Conservation (phyloP, 2,329 filamentous ascomycete genomes). For the Pseudogymnoascus sp. region DNA sequence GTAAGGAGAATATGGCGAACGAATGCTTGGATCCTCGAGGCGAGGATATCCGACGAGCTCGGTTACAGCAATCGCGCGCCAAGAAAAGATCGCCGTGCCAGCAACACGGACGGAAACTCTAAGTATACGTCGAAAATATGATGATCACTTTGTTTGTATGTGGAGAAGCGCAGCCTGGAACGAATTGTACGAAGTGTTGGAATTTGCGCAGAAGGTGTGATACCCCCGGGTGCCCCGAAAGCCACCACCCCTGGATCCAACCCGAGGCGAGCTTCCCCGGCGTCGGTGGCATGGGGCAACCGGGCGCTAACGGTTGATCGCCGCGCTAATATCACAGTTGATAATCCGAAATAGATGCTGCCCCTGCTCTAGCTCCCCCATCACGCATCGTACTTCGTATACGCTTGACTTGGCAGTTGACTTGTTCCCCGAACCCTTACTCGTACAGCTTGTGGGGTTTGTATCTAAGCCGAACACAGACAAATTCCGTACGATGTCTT, state of each 20-base stretch:
- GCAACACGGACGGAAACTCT: slow-evolving; percentile 3
- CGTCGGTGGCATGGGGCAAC: not conserved
- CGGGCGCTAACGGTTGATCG: not conserved
- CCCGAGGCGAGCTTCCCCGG: not conserved
- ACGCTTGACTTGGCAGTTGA: not conserved
- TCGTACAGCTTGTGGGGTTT: not conserved
- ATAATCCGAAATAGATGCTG: not conserved
- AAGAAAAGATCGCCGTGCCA: not conserved
- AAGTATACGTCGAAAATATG: slow-evolving; percentile 1
- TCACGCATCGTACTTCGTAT: not conserved
- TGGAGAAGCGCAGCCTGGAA: not conserved
- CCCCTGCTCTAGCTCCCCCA: not conserved
- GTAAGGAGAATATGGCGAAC: not conserved
- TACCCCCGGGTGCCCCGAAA: not conserved
- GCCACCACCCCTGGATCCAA: not conserved
- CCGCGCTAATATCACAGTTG: not conserved
- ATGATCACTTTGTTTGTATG: not conserved
- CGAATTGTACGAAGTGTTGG: not conserved
- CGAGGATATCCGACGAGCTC: not conserved
- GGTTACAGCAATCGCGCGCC: slow-evolving; percentile 3
- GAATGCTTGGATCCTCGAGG: not conserved
- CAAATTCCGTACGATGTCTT: not conserved
- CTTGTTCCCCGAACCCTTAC: not conserved
- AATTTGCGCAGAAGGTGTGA: not conserved
- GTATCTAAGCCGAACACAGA: slow-evolving; percentile 1